phyloP scores from a whole-genome alignment of 257 asterid genomes.

The Primulina tabacum region DNA sequence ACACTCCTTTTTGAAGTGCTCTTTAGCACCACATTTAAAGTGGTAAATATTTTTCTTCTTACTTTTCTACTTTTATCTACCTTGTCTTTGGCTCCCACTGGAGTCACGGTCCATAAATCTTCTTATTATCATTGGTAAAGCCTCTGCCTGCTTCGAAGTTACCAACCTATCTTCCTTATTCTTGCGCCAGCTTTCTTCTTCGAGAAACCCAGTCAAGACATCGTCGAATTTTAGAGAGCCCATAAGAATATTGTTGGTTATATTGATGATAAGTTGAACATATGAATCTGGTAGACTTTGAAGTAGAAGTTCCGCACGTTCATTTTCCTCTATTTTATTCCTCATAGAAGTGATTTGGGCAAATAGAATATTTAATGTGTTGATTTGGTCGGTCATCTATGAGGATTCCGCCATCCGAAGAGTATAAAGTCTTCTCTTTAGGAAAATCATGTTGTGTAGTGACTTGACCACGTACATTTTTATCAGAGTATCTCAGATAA shows the following conservation, averaged over 20 bases:
- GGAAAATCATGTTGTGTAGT: background rate
- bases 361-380: background rate
- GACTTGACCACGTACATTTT: background rate
- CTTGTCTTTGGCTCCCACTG: background rate
- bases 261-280: background rate
- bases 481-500: background rate
- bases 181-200: background rate
- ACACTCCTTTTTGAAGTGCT: background rate
- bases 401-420: background rate
- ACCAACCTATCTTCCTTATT: no score
- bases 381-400: slow-evolving; percentile 1
- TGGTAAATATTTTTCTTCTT: background rate
- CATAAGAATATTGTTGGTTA: no score
- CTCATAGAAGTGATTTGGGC: no score
- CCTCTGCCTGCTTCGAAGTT: background rate
- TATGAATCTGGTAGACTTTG: background rate
- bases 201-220: background rate
- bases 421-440: slow-evolving; percentile 1
- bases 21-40: background rate
- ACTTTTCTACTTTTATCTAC: background rate
- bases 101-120: background rate
- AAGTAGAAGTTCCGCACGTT: no score
- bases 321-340: no score
- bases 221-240: no score
- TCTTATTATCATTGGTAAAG: background rate